Evolutionary conservation across 1,139 yeast genomes (phyloP), one percentile per base, ranked within the genome.

Genomic region (Pichia sp.): DNA sequence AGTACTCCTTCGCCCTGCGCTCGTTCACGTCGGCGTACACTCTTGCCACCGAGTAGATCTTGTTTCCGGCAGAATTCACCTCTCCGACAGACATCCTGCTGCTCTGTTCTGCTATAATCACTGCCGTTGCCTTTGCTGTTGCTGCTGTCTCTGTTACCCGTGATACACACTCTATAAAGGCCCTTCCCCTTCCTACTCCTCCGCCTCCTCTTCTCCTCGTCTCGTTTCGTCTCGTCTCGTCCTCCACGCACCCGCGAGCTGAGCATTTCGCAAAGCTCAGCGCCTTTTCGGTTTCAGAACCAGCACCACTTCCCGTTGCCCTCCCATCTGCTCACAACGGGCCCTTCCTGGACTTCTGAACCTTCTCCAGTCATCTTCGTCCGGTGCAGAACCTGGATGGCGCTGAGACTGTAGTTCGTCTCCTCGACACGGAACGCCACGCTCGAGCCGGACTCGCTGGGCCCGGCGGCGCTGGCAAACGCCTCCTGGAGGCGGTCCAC

Each of bases 1-100:
- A 93, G 74, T 93, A 93, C 61, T 87, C 88, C 58, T 80, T 77
- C 52, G 96, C 95, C 70, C 88, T 83, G 58, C 76, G 76, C 62
- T 81, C 83, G 70, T 91, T 91, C 59, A 83, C 96, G 70, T 92
- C 91, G 31, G 95, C 86, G 68, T 91, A 93, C 36, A 91, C 96
- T 61, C 90, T 76, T n/a, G 97, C 84, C 51, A 87, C 85, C 20
- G 96, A 88, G 66, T 80, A 80, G 12, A 77, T 62, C 46, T 59
- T 57, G 44, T 61, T 59, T 27, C 57, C 60, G 3, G 60, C 55
- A 8, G 52, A 40, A 27, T 49, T 49, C 16, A 42, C 41, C 29
- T 49, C 51, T 31, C 51, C 51, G 27, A 42, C 47, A 1, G 51
- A 41, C 46, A 49, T 41, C 34, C 9, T 41, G 27, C 12, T 16